Evolutionary conservation across 306 rosid genomes (phyloP).

Genomic region (Oxytropis ochrocephala): DNA sequence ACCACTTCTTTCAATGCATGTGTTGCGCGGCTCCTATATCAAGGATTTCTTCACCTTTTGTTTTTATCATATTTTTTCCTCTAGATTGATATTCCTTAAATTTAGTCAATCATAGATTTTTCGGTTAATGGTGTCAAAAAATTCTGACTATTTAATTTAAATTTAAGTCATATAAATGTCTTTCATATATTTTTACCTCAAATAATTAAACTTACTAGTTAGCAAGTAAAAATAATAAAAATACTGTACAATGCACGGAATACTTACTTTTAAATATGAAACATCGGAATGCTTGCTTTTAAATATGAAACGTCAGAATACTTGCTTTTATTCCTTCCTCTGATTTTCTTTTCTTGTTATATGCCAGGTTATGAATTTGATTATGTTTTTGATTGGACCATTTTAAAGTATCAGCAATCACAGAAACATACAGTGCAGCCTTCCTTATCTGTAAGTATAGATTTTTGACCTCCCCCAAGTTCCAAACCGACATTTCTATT

Average conservation of each 20-base stretch:
- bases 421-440: constrained; percentile 64
- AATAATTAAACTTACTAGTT: too few relatives aligned
- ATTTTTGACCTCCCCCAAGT: neutral
- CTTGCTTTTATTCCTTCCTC: neutral
- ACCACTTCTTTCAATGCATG: neutral
- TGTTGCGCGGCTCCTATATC: neutral
- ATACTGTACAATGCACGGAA: too few relatives aligned
- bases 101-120: neutral
- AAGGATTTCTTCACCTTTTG: too few relatives aligned
- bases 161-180: too few relatives aligned
- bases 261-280: too few relatives aligned
- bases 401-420: constrained; percentile 85
- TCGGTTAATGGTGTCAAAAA: neutral
- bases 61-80: too few relatives aligned
- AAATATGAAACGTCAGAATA: too few relatives aligned
- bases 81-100: neutral
- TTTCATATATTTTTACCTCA: too few relatives aligned
- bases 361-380: constrained; percentile 77
- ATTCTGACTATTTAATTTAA: too few relatives aligned
- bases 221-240: too few relatives aligned
- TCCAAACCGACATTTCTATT: neutral
- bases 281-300: neutral
- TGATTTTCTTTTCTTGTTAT: neutral
- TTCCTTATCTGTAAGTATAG: constrained; percentile 54
- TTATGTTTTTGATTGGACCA: constrained; percentile 89